Base-by-base conservation (phyloP, 148 eudicot genomes). In the Silene latifolia region DNA sequence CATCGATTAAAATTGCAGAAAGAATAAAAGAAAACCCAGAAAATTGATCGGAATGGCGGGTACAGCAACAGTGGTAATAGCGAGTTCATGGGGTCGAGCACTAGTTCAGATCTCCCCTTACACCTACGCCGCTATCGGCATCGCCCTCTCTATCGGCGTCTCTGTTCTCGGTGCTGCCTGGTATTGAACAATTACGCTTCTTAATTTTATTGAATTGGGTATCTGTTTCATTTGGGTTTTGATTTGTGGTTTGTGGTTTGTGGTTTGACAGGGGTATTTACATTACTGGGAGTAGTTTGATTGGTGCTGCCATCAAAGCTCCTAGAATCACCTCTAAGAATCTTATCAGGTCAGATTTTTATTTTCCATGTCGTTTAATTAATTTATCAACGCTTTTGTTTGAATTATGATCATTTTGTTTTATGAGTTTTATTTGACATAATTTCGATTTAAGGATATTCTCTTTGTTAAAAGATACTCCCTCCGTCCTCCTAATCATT, bases 101-200 rank as follows among this genome's bases (percentile, higher is more conserved):
- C 72, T 95, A 76, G 69, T 92, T 21, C 91, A 82, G 84, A 92
- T 95, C 88, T 95, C 97, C 3, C 99, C 99, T 3, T 95, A 95
- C 87, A 92, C 93, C 54, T 95, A 78, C 82, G 71, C 97, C 69
- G 91, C 97, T 84, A 66, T 95, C 59, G 99, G 99, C 11, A 95
- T 95, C 74, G 97, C 99, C 71, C 65, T 95, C 47, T 87, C 99
- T 5, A 95, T 95, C 68, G 98, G 98, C 62, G 91, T 94, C 72
- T 94, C 98, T 48, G 98, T 94, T 46, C 89, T 94, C 63, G 98
- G 98, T 62, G 98, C 97, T 61, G 98, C 98, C 65, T 95, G 97
- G 98, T 92, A 88, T 2, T 69, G 29, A 27, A 27, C 29, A 27
- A 27, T 27, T 27, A 27, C 29, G 35, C 35, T 48, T 29, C 27